These are phyloP conservation scores for Cyclospora cayetanensis DNA, from an alignment of 169 alveolate genomes.

Conservation along the genomic window DNA sequence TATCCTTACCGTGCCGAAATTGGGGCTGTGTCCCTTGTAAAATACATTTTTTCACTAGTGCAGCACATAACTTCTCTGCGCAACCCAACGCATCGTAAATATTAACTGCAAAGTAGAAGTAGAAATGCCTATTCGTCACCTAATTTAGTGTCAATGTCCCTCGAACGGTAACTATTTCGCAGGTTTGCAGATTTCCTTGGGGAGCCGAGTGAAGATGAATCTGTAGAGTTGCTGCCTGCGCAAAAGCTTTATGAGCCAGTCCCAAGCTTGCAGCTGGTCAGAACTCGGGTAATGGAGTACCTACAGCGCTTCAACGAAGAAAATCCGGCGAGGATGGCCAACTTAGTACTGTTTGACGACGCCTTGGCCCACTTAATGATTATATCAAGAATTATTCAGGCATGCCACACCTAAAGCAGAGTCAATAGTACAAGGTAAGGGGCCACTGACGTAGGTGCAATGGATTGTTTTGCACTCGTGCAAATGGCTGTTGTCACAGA, in stretches of 20 bases:
- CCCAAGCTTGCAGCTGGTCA: constrained; percentile 70
- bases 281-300: constrained; percentile 86
- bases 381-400: constrained; percentile 91
- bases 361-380: constrained; percentile 95
- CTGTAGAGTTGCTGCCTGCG: constrained; percentile 85
- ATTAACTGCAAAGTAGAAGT: no score
- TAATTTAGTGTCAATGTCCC: no score
- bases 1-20: no score
- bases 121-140: no score
- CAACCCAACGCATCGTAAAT: no score
- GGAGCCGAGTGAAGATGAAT: constrained; percentile 85
- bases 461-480: not conserved
- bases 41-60: no score
- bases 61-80: no score
- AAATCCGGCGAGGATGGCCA: constrained; percentile 91
- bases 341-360: constrained; percentile 96
- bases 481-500: constrained; percentile 81
- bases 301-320: constrained; percentile 91
- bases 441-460: no score
- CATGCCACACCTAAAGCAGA: constrained; percentile 69
- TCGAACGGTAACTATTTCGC: no score
- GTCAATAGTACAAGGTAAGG: no score
- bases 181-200: constrained; percentile 87
- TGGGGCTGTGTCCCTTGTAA: no score
- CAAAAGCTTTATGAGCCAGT: constrained; percentile 85